Evolutionary conservation across 106 monocot species (phyloP).

Genomic region (Acorus calamus): DNA sequence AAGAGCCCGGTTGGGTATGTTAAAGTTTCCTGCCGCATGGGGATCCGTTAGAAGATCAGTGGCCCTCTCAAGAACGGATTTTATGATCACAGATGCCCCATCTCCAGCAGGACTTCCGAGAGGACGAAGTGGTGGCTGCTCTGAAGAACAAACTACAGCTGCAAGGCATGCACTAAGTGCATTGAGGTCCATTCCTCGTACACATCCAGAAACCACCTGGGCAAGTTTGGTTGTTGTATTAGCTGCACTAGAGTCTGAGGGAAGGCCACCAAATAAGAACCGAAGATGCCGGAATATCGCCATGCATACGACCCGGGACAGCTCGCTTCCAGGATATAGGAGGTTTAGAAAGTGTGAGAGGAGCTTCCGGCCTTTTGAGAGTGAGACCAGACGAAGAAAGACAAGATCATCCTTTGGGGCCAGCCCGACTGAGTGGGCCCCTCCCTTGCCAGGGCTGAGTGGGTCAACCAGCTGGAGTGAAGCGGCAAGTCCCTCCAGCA

Average conservation of each 20-base stretch:
- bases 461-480: constrained; percentile 93
- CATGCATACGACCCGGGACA: constrained; percentile 76
- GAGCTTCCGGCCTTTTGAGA: constrained; percentile 80
- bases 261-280: constrained; percentile 68
- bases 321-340: constrained; percentile 62
- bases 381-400: constrained; percentile 66
- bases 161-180: constrained; percentile 89
- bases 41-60: constrained; percentile 51
- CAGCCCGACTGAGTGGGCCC: constrained; percentile 42
- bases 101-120: constrained; percentile 82
- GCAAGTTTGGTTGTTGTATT: constrained; percentile 52
- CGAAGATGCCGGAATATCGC: constrained; percentile 81
- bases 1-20: constrained; percentile 37
- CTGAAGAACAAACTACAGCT: constrained; percentile 85
- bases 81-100: constrained; percentile 70
- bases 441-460: constrained; percentile 31
- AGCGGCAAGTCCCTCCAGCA: constrained; percentile 74
- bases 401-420: constrained; percentile 76
- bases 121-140: constrained; percentile 92
- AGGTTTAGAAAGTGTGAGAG: constrained; percentile 61
- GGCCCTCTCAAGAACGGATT: constrained; percentile 70
- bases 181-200: constrained; percentile 58
- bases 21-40: constrained; percentile 36
- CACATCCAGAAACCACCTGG: constrained; percentile 46
- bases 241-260: constrained; percentile 48